Evolutionary conservation across 2,329 filamentous ascomycete species (phyloP), one percentile per base, ranked within the genome.

Genomic region (Talaromyces pinophilus): DNA sequence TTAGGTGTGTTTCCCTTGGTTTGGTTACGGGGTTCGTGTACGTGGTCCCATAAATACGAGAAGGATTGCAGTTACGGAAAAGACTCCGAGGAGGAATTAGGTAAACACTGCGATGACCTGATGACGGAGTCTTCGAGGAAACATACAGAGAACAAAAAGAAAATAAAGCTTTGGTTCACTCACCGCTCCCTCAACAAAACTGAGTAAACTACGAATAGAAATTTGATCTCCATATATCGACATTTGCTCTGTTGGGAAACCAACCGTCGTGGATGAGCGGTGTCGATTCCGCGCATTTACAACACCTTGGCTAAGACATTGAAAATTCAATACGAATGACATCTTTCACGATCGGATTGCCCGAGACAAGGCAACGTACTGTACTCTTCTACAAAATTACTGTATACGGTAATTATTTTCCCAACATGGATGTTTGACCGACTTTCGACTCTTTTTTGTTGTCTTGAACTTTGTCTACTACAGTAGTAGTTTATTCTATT

Each of bases 231-330:
- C 55, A 35, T 40, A 40, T 40, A 59, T 25, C 11, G 38, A 13
- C 15, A 10, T 5, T n/a, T 4, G 25, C 57, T 42, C 19, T 13
- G n/a, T 57, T 57, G 52, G 52, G 5, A 38, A 57, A 22, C 8
- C 3, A 22, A 30, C 22, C 17, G 25, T 28, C 5, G 17, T 44
- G 57, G 44, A 33, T 44, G 57, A 46, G 35, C 57, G 57, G 57
- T 60, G 57, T 60, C 57, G 10, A 6, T 28, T 59, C 38, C 25
- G 50, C 28, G 15, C 46, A 22, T 15, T 40, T 6, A 28, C 7
- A 28, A 17, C 38, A 33, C 4, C 57, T 60, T 60, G 57, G 57
- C 57, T 60, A 60, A 60, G 57, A 60, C 57, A 60, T 60, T n/a
- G 8, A 28, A 15, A 25, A 46, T 44, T 46, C 22, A 60, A 15